Conservation (phyloP, 1,284 basidiomycete genomes). For the Tranzscheliella williamsii region DNA sequence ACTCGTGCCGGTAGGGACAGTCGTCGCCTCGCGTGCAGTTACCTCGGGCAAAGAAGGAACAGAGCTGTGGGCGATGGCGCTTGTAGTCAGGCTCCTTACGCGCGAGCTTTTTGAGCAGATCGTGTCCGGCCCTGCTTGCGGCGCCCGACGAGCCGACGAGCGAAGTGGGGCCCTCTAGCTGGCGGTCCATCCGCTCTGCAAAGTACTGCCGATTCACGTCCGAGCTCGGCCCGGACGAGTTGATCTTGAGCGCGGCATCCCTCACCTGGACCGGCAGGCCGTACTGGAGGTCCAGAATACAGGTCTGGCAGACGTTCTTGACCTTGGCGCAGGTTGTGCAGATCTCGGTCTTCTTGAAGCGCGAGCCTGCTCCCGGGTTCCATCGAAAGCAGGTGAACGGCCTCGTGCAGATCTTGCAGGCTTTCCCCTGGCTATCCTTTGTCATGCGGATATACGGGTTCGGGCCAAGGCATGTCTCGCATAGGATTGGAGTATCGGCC, state of each 20-base stretch:
- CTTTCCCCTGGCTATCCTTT: constrained; percentile 92
- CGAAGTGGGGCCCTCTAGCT: constrained; percentile 65
- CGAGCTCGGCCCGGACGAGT: constrained; percentile 86
- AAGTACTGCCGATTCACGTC: constrained; percentile 95
- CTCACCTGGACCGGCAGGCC: constrained; percentile 94
- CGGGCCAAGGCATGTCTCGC: constrained; percentile 64
- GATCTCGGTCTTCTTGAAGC: constrained; percentile 96
- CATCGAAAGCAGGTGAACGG: constrained; percentile 96
- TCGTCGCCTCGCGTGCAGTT: constrained; percentile 87
- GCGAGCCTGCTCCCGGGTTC: constrained; percentile 88
- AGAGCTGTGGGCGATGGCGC: constrained; percentile 83
- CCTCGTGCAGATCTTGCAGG: constrained; percentile 82
- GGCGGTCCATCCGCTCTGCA: constrained; percentile 70
- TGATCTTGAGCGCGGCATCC: constrained; percentile 86
- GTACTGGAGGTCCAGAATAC: constrained; percentile 89
- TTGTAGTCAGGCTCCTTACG: constrained; percentile 95
- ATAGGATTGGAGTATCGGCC: constrained; percentile 82
- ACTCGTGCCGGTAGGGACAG: constrained; percentile 94
- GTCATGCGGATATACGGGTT: constrained; percentile 66
- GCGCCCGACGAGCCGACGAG: constrained; percentile 54
- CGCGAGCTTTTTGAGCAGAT: constrained; percentile 91
- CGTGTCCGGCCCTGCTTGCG: constrained; percentile 69
- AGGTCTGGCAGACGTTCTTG: constrained; percentile 98
- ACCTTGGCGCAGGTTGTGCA: constrained; percentile 99
- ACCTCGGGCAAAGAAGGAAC: constrained; percentile 94